Evolutionary conservation across 495 filamentous ascomycete species (phyloP), one percentile per base, ranked within the genome.

Genomic region (Penicillium salamii): DNA sequence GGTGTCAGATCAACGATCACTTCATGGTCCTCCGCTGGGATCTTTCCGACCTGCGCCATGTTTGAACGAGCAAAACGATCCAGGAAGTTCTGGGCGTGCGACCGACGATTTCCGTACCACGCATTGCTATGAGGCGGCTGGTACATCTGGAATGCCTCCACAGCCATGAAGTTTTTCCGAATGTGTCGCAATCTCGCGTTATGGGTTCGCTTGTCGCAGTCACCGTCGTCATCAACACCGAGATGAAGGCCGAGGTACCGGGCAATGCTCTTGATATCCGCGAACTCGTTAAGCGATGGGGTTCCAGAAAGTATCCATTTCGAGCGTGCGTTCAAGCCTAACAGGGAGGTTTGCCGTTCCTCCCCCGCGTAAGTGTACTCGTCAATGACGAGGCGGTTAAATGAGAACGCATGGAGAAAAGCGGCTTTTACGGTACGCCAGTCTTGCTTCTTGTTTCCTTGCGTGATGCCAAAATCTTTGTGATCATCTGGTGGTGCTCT

Each of bases 271-370:
- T 83, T 83, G 18, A 88, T 63, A 41, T 86, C 81, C 11, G 69
- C 69, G 45, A 88, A 81, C 34, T 79, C 75, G 5, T 65, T 65
- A 0, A 86, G 59, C 1, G 71, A 70, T 0, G 85, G 86, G 1
- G 86, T 90, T 3, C 80, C 86, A 0, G 85, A 88, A 1, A 90
- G 63, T 18, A 86, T 68, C 86, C 86, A 90, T 46, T 78, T 80
- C 8, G 78, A 77, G 37, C 70, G 66, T 20, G 80, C 74, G 5
- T 72, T 49, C 1, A 82, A 45, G 1, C 57, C 53, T 2, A 61
- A 47, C 4, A 81, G 45, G 5, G 65, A 47, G 0, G 54, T 41
- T 20, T 63, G 60, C 31, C 63, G 56, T 5, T 68, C 53, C 17
- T 67, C 54, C 12, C 74, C 66, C 29, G 74, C 61, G 54, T 86